Base-by-base conservation (phyloP, 371 early-diverging fungal species). In the Circinella minor region DNA sequence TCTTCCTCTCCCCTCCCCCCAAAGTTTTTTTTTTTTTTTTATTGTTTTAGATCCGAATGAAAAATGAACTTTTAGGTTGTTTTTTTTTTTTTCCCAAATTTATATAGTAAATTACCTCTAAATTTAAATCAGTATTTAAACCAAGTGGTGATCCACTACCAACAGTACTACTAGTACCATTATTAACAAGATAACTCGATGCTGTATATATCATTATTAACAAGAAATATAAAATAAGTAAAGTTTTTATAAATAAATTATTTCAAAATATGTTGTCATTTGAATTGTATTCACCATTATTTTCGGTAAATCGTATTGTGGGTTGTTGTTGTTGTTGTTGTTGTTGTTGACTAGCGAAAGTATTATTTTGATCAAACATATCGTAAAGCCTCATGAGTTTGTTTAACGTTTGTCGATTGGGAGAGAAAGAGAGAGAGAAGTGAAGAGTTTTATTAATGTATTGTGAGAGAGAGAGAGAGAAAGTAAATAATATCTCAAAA, bases 361-460 rank as follows among this genome's bases (percentile, higher is more conserved):
- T 9, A 54, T 9, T 68, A 61, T 62, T 62, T 62, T 61, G 62
- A 62, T 68, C 68, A 38, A 68, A 68, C 63, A 68, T 68, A 34
- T 68, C 38, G 51, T 62, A 34, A 54, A 65, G 65, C 49, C 55
- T 46, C 65, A 65, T 65, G 47, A 43, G 62, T 62, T 62, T 57
- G 57, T 57, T 57, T 3, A 38, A 37, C 65, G 65, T 48, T 47
- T 65, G 48, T 49, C 51, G 65, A 36, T 4, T 15, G 27, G 27
- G 27, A 27, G 27, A 27, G 27, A 27, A 2, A 27, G 27, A 27
- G 27, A 27, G 27, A 27, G 27, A 27, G 27, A 27, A 2, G 27
- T 27, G 27, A 2, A 27, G 27, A 27, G 27, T 27, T 27, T 27
- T 27, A 27, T 27, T 27, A 27, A 27, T 27, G 27, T 27, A 27